phyloP scores from a whole-genome alignment of 1,139 yeast genomes.

The Debaryomyces fabryi region DNA sequence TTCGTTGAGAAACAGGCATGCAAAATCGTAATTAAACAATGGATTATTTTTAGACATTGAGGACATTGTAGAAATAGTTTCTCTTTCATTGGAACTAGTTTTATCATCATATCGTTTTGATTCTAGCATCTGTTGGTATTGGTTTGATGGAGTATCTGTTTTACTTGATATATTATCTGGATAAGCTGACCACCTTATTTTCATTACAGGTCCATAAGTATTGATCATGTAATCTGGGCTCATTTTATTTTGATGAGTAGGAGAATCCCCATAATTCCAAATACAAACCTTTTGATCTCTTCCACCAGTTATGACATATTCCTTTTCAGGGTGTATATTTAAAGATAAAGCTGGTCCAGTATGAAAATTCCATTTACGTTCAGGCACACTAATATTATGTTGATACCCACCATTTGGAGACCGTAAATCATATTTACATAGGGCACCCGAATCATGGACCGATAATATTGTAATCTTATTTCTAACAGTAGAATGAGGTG shows the following conservation, averaged over 20 bases:
- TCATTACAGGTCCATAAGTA: constrained; percentile 76
- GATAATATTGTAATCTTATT: constrained; percentile 46
- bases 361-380: constrained; percentile 82
- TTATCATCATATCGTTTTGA: constrained; percentile 17
- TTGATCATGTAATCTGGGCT: constrained; percentile 72
- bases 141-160: not conserved
- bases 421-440: constrained; percentile 83
- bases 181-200: constrained; percentile 66
- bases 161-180: constrained; percentile 13
- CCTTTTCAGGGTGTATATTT: constrained; percentile 85
- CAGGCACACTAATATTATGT: constrained; percentile 45
- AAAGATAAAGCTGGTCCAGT: constrained; percentile 88
- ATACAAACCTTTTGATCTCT: constrained; percentile 82
- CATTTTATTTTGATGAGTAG: constrained; percentile 35
- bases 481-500: constrained; percentile 46
- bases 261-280: constrained; percentile 60
- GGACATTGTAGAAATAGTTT: constrained; percentile 23
- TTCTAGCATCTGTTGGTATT: not conserved
- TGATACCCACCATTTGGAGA: constrained; percentile 17
- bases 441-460: constrained; percentile 87
- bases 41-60: constrained; percentile 17
- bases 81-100: constrained; percentile 28
- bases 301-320: constrained; percentile 89
- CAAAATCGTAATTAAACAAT: constrained; percentile 61
- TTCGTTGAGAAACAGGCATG: constrained; percentile 75